These are phyloP conservation scores for Monilinia fructicola DNA, from an alignment of 2,329 filamentous ascomycete genomes.

Conservation along the genomic window DNA sequence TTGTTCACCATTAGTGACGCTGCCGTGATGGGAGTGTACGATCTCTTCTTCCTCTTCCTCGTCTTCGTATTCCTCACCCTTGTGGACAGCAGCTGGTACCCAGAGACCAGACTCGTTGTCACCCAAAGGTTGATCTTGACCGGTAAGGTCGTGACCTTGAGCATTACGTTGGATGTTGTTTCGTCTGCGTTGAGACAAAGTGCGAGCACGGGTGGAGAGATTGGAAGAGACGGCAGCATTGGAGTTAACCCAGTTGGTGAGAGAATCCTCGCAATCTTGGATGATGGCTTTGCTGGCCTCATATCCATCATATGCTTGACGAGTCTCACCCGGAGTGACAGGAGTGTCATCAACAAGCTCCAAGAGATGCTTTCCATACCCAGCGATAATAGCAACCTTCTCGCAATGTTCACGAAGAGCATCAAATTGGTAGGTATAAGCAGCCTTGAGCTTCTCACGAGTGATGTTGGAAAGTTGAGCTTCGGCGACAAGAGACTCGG, in stretches of 20 bases:
- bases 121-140: constrained; percentile 76
- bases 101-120: constrained; percentile 77
- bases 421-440: constrained; percentile 97
- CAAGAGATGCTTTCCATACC: constrained; percentile 96
- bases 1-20: constrained; percentile 55
- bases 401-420: constrained; percentile 96
- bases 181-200: constrained; percentile 79
- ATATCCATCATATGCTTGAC: constrained; percentile 94
- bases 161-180: constrained; percentile 66
- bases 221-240: constrained; percentile 86
- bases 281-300: constrained; percentile 99
- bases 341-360: constrained; percentile 95
- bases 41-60: constrained; percentile 65
- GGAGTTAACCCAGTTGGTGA: constrained; percentile 94
- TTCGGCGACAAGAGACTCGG: constrained; percentile 97
- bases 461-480: constrained; percentile 99
- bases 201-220: constrained; percentile 83
- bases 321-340: constrained; percentile 94
- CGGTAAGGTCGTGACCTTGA: constrained; percentile 78
- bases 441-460: constrained; percentile 97
- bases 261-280: constrained; percentile 95
- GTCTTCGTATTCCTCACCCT: constrained; percentile 60
- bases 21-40: constrained; percentile 53
- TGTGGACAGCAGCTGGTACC: constrained; percentile 70
- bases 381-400: constrained; percentile 96